These are phyloP conservation scores for Gloeopeniophorella convolvens DNA, from an alignment of 768 basidiomycete genomes.

Conservation along the genomic window DNA sequence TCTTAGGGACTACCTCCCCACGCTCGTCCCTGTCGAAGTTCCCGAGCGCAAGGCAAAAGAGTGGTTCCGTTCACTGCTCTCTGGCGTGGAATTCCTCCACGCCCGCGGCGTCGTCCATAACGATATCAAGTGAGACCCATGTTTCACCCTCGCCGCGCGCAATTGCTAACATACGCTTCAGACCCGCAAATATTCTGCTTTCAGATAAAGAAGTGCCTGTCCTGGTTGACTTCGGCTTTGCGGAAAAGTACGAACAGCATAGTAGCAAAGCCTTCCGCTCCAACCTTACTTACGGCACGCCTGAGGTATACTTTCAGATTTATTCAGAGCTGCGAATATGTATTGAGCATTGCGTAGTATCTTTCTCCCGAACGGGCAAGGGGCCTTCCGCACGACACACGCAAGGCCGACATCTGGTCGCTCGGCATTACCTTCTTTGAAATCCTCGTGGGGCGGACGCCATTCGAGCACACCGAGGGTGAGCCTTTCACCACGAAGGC, in stretches of 20 bases:
- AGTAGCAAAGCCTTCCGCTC: constrained; percentile 69
- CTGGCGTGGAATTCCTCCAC: constrained; percentile 81
- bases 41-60: constrained; percentile 66
- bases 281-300: constrained; percentile 84
- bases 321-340: background rate
- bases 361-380: constrained; percentile 88
- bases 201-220: constrained; percentile 74
- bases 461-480: constrained; percentile 78
- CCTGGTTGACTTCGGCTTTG: constrained; percentile 95
- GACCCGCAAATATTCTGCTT: constrained; percentile 90
- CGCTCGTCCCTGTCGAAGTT: constrained; percentile 83
- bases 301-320: constrained; percentile 55
- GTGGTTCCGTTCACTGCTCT: constrained; percentile 80
- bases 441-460: constrained; percentile 85
- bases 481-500: constrained; percentile 75
- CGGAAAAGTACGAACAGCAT: constrained; percentile 70
- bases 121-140: constrained; percentile 77
- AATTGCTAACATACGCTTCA: constrained; percentile 26
- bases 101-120: constrained; percentile 82
- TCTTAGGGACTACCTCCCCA: constrained; percentile 78
- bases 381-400: constrained; percentile 86
- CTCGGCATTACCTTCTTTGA: constrained; percentile 91
- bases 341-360: constrained; percentile 45
- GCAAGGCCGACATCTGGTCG: constrained; percentile 86
- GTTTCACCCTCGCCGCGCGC: constrained; percentile 6